phyloP scores from a whole-genome alignment of 768 basidiomycete species.

The Hemileccinum impolitum region DNA sequence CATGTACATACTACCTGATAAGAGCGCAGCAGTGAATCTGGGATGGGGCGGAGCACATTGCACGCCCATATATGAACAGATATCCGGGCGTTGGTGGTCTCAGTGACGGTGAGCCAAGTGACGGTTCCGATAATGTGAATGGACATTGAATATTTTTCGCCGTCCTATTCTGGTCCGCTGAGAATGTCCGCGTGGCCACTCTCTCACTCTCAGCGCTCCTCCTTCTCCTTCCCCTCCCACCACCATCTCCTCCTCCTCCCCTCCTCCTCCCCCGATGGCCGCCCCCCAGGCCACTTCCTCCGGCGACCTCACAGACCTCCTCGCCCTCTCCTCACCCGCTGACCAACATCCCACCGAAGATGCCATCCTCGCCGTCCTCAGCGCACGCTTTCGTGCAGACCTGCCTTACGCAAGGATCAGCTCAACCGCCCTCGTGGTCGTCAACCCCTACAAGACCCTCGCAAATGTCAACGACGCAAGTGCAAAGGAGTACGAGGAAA shows the following conservation, averaged over 20 bases:
- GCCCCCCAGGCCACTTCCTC: constrained; percentile 38
- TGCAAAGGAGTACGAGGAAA: constrained; percentile 55
- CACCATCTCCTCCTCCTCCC: constrained; percentile 11
- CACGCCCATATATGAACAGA: too few species aligned
- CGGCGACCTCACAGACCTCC: constrained; percentile 48
- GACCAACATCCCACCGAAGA: constrained; percentile 56
- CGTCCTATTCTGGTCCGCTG: constrained; percentile 1
- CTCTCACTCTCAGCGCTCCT: neutral
- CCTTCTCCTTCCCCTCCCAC: constrained; percentile 6
- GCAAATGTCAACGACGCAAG: constrained; percentile 55
- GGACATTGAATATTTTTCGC: too few species aligned
- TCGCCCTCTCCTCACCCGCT: constrained; percentile 35
- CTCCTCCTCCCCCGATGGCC: constrained; percentile 32
- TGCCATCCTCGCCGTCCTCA: constrained; percentile 50
- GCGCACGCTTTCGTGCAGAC: constrained; percentile 56
- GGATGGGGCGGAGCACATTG: too few species aligned
- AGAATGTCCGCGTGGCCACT: constrained; percentile 10
- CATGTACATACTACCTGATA: too few species aligned
- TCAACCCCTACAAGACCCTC: constrained; percentile 60
- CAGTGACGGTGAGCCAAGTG: too few species aligned
- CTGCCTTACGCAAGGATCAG: constrained; percentile 52
- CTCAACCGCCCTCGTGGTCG: constrained; percentile 47
- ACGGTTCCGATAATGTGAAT: too few species aligned
- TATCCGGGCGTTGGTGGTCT: too few species aligned
- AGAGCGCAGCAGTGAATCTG: too few species aligned